Conservation (phyloP, 1,284 basidiomycete species). For the Jaminaea rosea region DNA sequence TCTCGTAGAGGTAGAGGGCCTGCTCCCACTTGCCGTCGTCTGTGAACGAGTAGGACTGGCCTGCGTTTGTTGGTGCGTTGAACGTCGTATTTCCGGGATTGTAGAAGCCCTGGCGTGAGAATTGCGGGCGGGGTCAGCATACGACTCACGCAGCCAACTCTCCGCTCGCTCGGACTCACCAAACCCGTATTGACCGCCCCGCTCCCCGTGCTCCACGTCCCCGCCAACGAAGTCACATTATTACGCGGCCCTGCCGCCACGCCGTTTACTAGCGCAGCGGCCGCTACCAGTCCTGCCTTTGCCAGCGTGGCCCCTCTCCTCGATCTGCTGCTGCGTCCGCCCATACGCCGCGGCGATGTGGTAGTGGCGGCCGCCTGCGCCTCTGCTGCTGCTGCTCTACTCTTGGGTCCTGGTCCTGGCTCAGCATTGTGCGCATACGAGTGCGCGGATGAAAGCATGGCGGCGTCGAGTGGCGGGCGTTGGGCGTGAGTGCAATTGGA, state of each 20-base stretch:
- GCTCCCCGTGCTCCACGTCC: conserved; percentile 9
- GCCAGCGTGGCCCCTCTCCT: too few relatives aligned
- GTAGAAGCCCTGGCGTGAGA: conserved; percentile 24
- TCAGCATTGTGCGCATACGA: too few relatives aligned
- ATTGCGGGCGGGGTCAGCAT: background rate
- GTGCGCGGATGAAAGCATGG: too few relatives aligned
- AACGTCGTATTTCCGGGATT: conserved; percentile 41
- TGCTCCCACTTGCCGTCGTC: conserved; percentile 45
- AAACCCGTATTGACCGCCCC: conserved; percentile 7
- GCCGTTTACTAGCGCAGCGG: too few relatives aligned
- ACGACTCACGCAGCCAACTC: background rate
- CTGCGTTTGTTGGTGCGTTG: conserved; percentile 29
- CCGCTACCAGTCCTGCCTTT: too few relatives aligned
- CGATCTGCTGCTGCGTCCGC: too few relatives aligned
- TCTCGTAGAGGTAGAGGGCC: conserved; percentile 33
- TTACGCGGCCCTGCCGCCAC: background rate
- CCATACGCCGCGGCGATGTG: too few relatives aligned
- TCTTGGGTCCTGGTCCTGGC: too few relatives aligned
- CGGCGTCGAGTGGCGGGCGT: too few relatives aligned
- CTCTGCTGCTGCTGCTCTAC: too few relatives aligned
- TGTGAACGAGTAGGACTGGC: conserved; percentile 43
- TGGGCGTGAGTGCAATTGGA: too few relatives aligned
- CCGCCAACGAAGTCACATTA: background rate
- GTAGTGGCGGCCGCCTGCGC: too few relatives aligned
- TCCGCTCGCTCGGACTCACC: conserved; percentile 3